A percentile compares a stretch with the other conserved stretches of the same genome.
These are phyloP conservation scores for Pythium guiyangense DNA, from an alignment of 352 stramenopile species.

Conservation along the genomic window DNA sequence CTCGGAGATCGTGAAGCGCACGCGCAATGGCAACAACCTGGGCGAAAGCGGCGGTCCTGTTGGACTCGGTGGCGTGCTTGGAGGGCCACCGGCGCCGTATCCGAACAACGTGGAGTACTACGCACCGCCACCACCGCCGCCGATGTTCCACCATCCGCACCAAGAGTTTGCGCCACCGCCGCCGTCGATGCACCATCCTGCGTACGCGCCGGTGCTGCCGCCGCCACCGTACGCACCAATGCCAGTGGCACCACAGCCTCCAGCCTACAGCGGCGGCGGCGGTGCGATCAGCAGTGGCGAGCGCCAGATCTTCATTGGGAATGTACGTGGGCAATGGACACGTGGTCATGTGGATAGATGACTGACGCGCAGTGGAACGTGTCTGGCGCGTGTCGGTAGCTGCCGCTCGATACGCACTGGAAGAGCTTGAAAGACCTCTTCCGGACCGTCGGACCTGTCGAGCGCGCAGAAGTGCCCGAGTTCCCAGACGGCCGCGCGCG, in stretches of 20 bases:
- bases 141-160: constrained; percentile 2
- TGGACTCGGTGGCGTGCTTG: no score
- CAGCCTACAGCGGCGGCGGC: constrained; percentile 1
- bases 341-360: neutral
- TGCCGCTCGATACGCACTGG: constrained; percentile 67
- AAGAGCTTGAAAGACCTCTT: constrained; percentile 70
- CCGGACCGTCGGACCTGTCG: constrained; percentile 54
- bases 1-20: constrained; percentile 53
- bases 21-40: neutral
- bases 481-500: constrained; percentile 56
- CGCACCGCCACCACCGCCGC: constrained; percentile 3
- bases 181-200: neutral
- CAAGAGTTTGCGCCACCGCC: neutral
- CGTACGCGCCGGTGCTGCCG: constrained; percentile 1
- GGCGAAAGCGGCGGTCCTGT: neutral
- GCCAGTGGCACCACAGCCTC: neutral
- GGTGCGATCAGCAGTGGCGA: constrained; percentile 16
- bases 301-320: constrained; percentile 69
- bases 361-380: neutral
- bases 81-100: neutral
- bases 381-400: constrained; percentile 17
- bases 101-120: constrained; percentile 4
- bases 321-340: constrained; percentile 33
- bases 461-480: constrained; percentile 56
- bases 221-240: constrained; percentile 3